Evolutionary conservation across 2,329 filamentous ascomycete species (phyloP).

Genomic region (Fusarium sp.): DNA sequence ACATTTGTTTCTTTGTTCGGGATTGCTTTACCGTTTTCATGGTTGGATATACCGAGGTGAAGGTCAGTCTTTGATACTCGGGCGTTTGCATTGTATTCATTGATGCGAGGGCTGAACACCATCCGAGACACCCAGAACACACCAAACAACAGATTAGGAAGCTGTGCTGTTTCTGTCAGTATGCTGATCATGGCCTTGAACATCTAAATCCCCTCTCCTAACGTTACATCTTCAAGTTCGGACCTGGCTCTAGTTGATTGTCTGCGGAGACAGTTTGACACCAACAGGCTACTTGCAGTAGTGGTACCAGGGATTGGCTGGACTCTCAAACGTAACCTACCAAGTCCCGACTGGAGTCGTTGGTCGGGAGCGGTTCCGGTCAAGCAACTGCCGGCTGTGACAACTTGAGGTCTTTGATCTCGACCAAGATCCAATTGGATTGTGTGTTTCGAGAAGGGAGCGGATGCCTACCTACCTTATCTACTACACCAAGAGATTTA

Average conservation of each 20-base stretch:
- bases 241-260: neutral
- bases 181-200: neutral
- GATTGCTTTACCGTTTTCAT: constrained; percentile 6
- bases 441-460: neutral
- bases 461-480: neutral
- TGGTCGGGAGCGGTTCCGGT: neutral
- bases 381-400: neutral
- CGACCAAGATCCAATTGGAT: neutral
- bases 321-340: neutral
- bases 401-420: neutral
- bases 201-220: neutral
- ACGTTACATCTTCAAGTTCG: neutral
- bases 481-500: neutral
- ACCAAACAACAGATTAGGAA: neutral
- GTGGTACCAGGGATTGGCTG: neutral
- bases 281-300: neutral
- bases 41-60: neutral
- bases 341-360: neutral
- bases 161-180: neutral
- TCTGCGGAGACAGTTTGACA: neutral
- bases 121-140: neutral
- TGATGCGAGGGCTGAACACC: neutral
- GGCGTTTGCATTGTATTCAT: neutral
- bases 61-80: neutral
- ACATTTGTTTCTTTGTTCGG: neutral